phyloP scores from a whole-genome alignment of 2,329 filamentous ascomycete species.

The Coccinonectria pachysandricola region DNA sequence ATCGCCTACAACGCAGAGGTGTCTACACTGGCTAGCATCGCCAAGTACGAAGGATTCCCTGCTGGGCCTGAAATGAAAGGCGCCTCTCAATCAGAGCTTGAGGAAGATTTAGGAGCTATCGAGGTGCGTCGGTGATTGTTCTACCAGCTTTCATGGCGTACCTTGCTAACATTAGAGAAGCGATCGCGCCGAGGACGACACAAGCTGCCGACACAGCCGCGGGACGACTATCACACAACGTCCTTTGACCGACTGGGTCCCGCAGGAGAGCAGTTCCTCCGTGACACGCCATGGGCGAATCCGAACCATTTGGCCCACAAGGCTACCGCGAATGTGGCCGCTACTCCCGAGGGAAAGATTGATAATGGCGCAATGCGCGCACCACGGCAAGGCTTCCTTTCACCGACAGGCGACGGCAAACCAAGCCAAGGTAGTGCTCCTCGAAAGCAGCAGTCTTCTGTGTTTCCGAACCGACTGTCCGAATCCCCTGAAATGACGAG shows the following conservation, averaged over 20 bases:
- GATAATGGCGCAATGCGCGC: constrained; percentile 11
- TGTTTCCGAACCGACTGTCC: constrained; percentile 20
- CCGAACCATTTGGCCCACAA: constrained; percentile 68
- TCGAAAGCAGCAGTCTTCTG: constrained; percentile 18
- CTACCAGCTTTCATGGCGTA: constrained; percentile 11
- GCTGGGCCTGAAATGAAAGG: constrained; percentile 78
- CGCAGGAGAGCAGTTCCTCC: constrained; percentile 77
- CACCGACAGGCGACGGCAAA: constrained; percentile 14
- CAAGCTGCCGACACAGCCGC: constrained; percentile 30
- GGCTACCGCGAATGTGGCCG: constrained; percentile 25
- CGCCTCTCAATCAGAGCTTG: constrained; percentile 61
- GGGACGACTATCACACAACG: constrained; percentile 38
- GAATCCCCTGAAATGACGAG: constrained; percentile 36
- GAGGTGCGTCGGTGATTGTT: constrained; percentile 44
- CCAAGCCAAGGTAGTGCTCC: constrained; percentile 12
- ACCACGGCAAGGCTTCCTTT: constrained; percentile 8
- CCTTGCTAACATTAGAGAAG: constrained; percentile 18
- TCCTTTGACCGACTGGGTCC: constrained; percentile 45
- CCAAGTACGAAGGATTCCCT: constrained; percentile 93
- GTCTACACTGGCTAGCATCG: constrained; percentile 77
- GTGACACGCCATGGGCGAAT: constrained; percentile 88
- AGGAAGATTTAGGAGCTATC: constrained; percentile 83
- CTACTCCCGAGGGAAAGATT: constrained; percentile 6
- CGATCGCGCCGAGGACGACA: constrained; percentile 24
- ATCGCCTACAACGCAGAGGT: constrained; percentile 92